Base-by-base conservation (phyloP, 148 eudicot genomes). In the Limonium bicolor region DNA sequence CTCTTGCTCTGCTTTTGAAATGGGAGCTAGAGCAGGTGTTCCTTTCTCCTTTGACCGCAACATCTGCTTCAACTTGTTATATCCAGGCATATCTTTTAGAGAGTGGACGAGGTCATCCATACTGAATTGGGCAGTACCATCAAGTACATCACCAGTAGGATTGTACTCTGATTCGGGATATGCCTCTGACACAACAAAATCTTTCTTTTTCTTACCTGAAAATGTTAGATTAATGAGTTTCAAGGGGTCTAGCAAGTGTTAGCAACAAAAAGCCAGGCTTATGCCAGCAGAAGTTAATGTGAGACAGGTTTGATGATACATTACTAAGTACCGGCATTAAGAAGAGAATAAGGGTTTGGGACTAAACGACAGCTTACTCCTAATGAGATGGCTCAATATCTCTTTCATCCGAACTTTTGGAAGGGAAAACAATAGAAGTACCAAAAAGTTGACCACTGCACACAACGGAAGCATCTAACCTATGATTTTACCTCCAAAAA, bases 151-250 rank as follows among this genome's bases (percentile, higher is more conserved):
- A 53, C 81, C 46, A 41, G 72, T 77, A 4, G 97, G 93, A 74
- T 90, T 90, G 45, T 56, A 77, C 57, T 84, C 93, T 28, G 95
- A 85, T 58, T 92, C 95, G 19, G 94, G 85, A 64, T 85, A 81
- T 16, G 82, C 78, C 69, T 85, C 95, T 7, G 82, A 66, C 47
- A 78, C 56, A 51, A 67, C 62, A 35, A 60, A 33, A 53, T 64
- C 66, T 31, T 62, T 53, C 48, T 74, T 71, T 68, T 68, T 85
- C 54, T 64, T 83, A 39, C 84, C 97, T 88, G 63, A 56, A 17
- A 22, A 36, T 50, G 25, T 23, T 37, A 37, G 27, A 20, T 24
- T 49, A n/a, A n/a, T n/a, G n/a, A n/a, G n/a, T n/a, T n/a, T n/a
- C n/a, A n/a, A n/a, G n/a, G n/a, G n/a, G n/a, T n/a, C n/a, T n/a